Conservation (phyloP, 2,329 filamentous ascomycete species). For the Falciphora oryzae region DNA sequence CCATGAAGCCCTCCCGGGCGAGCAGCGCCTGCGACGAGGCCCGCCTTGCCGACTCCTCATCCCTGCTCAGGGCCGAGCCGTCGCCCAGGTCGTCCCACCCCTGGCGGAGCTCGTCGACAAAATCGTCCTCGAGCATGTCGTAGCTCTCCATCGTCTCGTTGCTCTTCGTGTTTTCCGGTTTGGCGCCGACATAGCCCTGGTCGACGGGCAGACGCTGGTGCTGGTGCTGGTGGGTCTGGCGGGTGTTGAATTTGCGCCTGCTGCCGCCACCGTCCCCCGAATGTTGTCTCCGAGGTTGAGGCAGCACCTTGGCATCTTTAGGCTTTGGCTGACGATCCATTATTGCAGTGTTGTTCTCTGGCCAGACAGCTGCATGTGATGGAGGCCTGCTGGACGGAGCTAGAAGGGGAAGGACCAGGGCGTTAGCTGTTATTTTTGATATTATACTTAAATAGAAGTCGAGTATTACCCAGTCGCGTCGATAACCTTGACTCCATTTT, state of each 20-base stretch:
- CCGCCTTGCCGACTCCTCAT: background rate
- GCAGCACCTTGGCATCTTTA: background rate
- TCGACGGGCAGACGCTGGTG: background rate
- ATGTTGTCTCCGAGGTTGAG: background rate
- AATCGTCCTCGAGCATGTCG: slow-evolving; percentile 6
- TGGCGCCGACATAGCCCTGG: background rate
- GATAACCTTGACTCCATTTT: background rate
- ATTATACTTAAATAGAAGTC: background rate
- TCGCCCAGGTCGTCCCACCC: slow-evolving; percentile 1
- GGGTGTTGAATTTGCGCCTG: background rate
- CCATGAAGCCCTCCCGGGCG: background rate
- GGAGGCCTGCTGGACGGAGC: background rate
- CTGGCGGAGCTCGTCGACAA: slow-evolving; percentile 1
- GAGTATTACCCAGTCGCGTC: background rate
- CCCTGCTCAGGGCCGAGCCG: background rate
- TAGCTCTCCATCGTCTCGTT: background rate
- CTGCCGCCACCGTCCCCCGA: no score
- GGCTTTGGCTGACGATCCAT: background rate
- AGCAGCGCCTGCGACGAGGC: background rate
- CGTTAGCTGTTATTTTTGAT: background rate
- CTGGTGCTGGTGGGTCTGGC: background rate
- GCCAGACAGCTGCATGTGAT: background rate
- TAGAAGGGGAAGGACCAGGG: background rate
- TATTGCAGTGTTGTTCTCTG: background rate
- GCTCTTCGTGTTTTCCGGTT: background rate